phyloP scores from a whole-genome alignment of 2,329 filamentous ascomycete genomes.

The Geosmithia morbida region DNA sequence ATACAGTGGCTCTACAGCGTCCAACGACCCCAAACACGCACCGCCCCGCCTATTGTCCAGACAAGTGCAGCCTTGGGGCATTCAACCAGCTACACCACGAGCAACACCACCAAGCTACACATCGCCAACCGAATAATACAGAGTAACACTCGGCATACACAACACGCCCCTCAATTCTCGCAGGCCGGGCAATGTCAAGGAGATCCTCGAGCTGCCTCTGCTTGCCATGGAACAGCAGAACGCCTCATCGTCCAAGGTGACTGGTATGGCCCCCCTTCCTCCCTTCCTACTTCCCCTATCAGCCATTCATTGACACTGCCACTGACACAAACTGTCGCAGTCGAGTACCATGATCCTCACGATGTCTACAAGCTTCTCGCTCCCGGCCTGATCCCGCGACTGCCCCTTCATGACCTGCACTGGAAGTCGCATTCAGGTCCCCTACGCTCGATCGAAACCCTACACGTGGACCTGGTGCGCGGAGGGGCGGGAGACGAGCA shows the following conservation, averaged over 20 bases:
- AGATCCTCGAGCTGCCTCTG: slow-evolving; percentile 8
- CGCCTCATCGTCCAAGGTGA: slow-evolving; percentile 63
- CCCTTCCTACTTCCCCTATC: not conserved
- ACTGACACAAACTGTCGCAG: slow-evolving; percentile 25
- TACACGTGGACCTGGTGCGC: slow-evolving; percentile 79
- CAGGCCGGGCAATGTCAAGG: slow-evolving; percentile 1
- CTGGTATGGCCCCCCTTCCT: slow-evolving; percentile 32
- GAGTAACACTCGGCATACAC: not conserved
- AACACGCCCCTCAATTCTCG: not conserved
- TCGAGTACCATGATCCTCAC: slow-evolving; percentile 93
- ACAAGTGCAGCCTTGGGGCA: not conserved
- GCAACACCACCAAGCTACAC: not conserved
- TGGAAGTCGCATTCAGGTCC: slow-evolving; percentile 94
- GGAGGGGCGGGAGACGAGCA: slow-evolving; percentile 36
- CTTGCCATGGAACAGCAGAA: slow-evolving; percentile 44
- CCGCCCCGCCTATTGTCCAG: not conserved
- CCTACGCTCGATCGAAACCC: slow-evolving; percentile 79
- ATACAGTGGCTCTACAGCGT: too few species aligned
- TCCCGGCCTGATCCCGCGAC: slow-evolving; percentile 59
- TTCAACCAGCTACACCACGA: not conserved
- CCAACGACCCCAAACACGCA: not conserved
- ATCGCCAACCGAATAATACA: not conserved
- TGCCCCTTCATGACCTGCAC: slow-evolving; percentile 83
- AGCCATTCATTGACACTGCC: not conserved
- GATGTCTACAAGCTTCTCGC: slow-evolving; percentile 74